Base-by-base conservation (phyloP, 257 asterid genomes). In the Forsythia suspensa region DNA sequence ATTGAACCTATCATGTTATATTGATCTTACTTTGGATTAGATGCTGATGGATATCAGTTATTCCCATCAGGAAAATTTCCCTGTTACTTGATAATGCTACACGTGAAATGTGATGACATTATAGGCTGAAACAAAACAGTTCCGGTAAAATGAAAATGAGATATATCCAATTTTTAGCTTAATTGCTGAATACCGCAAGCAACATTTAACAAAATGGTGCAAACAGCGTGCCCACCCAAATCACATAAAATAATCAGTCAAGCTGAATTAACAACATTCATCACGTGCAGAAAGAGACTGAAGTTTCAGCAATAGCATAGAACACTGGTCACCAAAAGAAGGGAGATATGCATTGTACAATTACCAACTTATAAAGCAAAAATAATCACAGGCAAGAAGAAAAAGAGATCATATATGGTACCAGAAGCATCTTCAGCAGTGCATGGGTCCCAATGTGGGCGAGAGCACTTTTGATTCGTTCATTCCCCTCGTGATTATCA, bases 361-460 rank as follows among this genome's bases (percentile, higher is more conserved):
- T 41, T 18, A 79, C 46, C 68, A 73, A 29, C 55, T 72, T 71
- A 46, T 9, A 73, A 79, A 37, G 70, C 74, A 73, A 8, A 41
- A 52, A 16, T 70, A 67, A 42, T 24, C 69, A 63, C 44, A 72
- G 36, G 16, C 37, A 69, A 61, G 40, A 75, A 70, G 51, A 8
- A 61, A 57, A 65, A 78, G 34, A 67, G 42, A 70, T 55, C 10
- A 46, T 12, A 80, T 42, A 76, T 57, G 38, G 73, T 88, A 92
- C 97, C 96, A 92, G 86, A 79, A 92, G 97, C 97, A 92, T 92
- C 84, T 94, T 94, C 86, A 94, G 89, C 36, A 92, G 88, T 40
- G 97, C 98, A 88, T 94, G 96, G 70, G 97, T 92, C 75, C 97
- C 97, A 72, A 90, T 94, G 75, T 94, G 96, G 55, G 98, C 98